phyloP scores from a whole-genome alignment of 2,329 filamentous ascomycete species.

The Botrytis hyacinthi region DNA sequence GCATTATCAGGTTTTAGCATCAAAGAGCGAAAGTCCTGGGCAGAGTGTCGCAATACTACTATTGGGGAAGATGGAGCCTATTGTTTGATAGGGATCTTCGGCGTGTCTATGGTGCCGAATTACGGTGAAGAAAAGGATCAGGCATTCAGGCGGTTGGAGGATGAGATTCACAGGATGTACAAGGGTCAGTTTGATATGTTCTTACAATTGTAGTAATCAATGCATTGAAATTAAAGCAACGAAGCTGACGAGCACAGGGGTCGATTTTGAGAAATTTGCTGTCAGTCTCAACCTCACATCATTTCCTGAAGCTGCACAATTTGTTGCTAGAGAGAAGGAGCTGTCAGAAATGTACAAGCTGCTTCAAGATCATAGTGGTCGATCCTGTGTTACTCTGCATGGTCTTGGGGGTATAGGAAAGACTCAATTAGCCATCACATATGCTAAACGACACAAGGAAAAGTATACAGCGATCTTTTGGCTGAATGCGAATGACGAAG shows the following conservation, averaged over 20 bases:
- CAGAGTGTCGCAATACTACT: not conserved
- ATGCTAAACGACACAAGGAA: conserved; percentile 38
- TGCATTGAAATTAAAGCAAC: not conserved
- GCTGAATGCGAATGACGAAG: conserved; percentile 43
- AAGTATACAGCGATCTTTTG: conserved; percentile 45
- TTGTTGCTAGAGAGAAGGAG: not conserved
- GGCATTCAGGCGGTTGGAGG: not conserved
- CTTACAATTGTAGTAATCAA: not conserved
- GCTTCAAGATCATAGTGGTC: not conserved
- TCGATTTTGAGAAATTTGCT: not conserved
- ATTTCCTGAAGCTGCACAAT: not conserved
- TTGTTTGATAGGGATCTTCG: not conserved
- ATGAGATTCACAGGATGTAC: not conserved
- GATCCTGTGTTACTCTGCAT: not conserved
- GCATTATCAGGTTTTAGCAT: not conserved
- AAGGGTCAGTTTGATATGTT: not conserved
- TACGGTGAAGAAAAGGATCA: not conserved
- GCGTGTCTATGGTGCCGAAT: not conserved
- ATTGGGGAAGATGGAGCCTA: not conserved
- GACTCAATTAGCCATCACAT: conserved; percentile 43
- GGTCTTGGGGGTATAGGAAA: conserved; percentile 46
- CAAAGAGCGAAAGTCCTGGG: not conserved
- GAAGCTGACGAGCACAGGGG: not conserved
- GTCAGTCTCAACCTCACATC: not conserved
- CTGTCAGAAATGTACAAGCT: not conserved